A percentile compares a stretch with the other conserved stretches of the same genome.
Conservation (phyloP, 192 early-diverging fungal genomes). For the Entomortierella chlamydospora region DNA sequence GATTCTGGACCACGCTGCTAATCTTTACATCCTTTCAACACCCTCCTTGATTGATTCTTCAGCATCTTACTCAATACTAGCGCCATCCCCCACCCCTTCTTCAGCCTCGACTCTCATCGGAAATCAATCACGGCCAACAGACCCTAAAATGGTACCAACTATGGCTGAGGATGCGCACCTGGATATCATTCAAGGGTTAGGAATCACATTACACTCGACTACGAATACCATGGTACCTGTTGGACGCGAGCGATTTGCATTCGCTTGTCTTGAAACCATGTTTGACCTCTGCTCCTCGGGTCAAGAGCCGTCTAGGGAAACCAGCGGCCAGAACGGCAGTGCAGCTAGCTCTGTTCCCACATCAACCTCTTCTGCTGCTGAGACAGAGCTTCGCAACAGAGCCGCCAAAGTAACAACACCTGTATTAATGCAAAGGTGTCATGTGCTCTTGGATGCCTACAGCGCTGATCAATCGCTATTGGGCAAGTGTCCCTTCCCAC, state of each 20-base stretch:
- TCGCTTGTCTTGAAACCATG: constrained; percentile 69
- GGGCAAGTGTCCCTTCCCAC: constrained; percentile 78
- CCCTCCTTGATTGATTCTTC: constrained; percentile 39
- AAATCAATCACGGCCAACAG: neutral
- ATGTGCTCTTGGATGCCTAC: constrained; percentile 68
- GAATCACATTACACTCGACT: constrained; percentile 49
- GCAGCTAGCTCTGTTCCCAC: neutral
- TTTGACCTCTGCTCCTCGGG: constrained; percentile 71
- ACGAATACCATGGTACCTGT: constrained; percentile 70
- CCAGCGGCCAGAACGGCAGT: neutral
- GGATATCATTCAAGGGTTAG: constrained; percentile 44
- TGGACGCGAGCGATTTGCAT: constrained; percentile 74
- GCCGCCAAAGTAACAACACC: constrained; percentile 73
- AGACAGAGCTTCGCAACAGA: constrained; percentile 59
- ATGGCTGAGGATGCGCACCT: neutral
- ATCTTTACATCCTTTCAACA: constrained; percentile 55
- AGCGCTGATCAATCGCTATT: constrained; percentile 72
- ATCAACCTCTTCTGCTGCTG: constrained; percentile 50
- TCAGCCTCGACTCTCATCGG: neutral
- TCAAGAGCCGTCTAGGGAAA: neutral
- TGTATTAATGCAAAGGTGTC: constrained; percentile 72
- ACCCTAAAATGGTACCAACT: neutral
- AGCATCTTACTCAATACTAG: neutral
- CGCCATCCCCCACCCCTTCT: neutral
- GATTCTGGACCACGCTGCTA: constrained; percentile 65